Percentiles rank a stretch among this genome's conserved stretches.
Evolutionary conservation across 176 grass and related monocot genomes (phyloP).

Genomic region (Musa acuminata): DNA sequence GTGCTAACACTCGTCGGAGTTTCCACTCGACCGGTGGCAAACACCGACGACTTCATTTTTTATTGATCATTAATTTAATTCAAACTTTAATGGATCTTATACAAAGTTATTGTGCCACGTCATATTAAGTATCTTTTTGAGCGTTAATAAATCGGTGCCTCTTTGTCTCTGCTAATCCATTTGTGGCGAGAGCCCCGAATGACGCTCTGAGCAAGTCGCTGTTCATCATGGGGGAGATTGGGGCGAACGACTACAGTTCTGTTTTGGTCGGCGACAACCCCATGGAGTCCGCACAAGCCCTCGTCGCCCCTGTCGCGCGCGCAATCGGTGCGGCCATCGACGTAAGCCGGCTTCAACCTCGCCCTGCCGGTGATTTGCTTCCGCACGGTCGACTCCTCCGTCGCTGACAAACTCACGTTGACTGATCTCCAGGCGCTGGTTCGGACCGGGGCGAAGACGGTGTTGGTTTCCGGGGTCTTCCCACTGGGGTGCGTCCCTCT

Average conservation of each 20-base stretch:
- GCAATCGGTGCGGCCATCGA: neutral
- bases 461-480: conserved; percentile 16
- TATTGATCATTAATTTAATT: too few relatives aligned
- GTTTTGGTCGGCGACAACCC: neutral
- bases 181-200: neutral
- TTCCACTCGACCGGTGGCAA: too few relatives aligned
- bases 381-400: neutral
- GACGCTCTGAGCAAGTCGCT: neutral
- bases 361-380: neutral
- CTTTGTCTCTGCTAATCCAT: too few relatives aligned
- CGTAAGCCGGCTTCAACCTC: neutral
- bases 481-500: conserved; percentile 23
- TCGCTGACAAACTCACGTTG: neutral
- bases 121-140: too few relatives aligned
- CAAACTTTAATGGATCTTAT: too few relatives aligned
- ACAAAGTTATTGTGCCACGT: too few relatives aligned
- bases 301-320: neutral
- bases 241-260: conserved; percentile 4
- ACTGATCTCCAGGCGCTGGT: neutral
- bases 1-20: too few relatives aligned
- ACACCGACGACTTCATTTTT: too few relatives aligned
- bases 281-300: neutral
- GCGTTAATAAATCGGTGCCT: too few relatives aligned
- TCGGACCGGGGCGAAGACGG: neutral
- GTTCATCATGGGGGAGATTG: conserved; percentile 6